Conservation (phyloP, 495 filamentous ascomycete species). For the Aspergillus biplanus region DNA sequence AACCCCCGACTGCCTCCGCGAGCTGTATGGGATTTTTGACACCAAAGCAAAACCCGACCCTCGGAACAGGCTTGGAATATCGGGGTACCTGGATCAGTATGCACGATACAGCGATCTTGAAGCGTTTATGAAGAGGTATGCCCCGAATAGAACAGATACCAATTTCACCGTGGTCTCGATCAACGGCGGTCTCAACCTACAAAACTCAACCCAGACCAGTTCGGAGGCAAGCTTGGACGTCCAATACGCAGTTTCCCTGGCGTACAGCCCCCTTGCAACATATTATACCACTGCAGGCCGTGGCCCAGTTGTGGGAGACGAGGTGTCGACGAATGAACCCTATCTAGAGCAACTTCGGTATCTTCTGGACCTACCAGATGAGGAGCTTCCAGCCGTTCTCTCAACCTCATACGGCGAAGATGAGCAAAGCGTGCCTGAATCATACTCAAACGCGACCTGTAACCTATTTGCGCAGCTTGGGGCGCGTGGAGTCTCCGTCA, state of each 20-base stretch:
- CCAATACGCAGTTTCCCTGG: slow-evolving; percentile 67
- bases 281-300: slow-evolving; percentile 72
- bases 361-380: slow-evolving; percentile 61
- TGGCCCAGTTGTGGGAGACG: slow-evolving; percentile 51
- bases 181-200: slow-evolving; percentile 60
- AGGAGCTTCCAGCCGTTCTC: slow-evolving; percentile 71
- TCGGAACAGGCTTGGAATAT: slow-evolving; percentile 63
- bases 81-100: slow-evolving; percentile 70
- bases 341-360: slow-evolving; percentile 81
- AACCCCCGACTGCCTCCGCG: slow-evolving; percentile 61
- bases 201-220: slow-evolving; percentile 39
- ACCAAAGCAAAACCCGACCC: slow-evolving; percentile 39
- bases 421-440: slow-evolving; percentile 53
- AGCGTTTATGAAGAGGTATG: slow-evolving; percentile 54
- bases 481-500: slow-evolving; percentile 69
- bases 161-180: slow-evolving; percentile 67
- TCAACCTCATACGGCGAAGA: slow-evolving; percentile 69
- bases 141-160: slow-evolving; percentile 51
- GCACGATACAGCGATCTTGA: slow-evolving; percentile 62
- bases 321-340: slow-evolving; percentile 70
- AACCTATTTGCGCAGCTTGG: slow-evolving; percentile 73
- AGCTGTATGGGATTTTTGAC: slow-evolving; percentile 61
- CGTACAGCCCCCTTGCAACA: slow-evolving; percentile 58
- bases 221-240: slow-evolving; percentile 74
- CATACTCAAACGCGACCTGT: slow-evolving; percentile 68